These are phyloP conservation scores for Cornus kousa DNA, from an alignment of 148 eudicot species.

Conservation along the genomic window DNA sequence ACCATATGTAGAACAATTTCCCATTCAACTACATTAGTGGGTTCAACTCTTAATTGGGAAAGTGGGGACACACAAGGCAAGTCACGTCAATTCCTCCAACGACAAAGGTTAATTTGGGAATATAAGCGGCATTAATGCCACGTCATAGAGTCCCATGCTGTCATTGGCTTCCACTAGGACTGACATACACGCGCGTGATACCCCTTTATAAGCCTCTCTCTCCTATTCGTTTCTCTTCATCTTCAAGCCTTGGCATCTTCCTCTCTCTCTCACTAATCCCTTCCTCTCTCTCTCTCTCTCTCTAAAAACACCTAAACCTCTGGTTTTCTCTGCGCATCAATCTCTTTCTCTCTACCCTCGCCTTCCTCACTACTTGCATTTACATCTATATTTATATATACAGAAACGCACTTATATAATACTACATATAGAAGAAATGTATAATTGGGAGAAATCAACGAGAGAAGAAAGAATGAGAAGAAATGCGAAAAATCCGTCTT, in stretches of 20 bases:
- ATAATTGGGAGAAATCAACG: slow-evolving; percentile 31
- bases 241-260: not conserved
- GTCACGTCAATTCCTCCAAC: not conserved
- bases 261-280: not conserved
- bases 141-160: slow-evolving; percentile 23
- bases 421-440: slow-evolving; percentile 14
- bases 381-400: not conserved
- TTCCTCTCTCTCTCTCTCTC: not conserved
- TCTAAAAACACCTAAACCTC: not conserved
- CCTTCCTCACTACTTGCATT: not conserved
- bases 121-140: not conserved
- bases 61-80: slow-evolving; percentile 1
- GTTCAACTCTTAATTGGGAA: not conserved
- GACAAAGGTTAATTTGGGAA: not conserved
- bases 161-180: slow-evolving; percentile 6
- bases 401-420: no score
- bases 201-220: slow-evolving; percentile 25
- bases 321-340: slow-evolving; percentile 6
- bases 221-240: not conserved
- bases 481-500: slow-evolving; percentile 41
- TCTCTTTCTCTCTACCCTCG: not conserved
- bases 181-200: slow-evolving; percentile 11
- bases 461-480: slow-evolving; percentile 22
- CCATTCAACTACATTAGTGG: not conserved
- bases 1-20: not conserved